These are phyloP conservation scores for Cytospora chrysosperma DNA, from an alignment of 2,329 filamentous ascomycete genomes.

Conservation along the genomic window DNA sequence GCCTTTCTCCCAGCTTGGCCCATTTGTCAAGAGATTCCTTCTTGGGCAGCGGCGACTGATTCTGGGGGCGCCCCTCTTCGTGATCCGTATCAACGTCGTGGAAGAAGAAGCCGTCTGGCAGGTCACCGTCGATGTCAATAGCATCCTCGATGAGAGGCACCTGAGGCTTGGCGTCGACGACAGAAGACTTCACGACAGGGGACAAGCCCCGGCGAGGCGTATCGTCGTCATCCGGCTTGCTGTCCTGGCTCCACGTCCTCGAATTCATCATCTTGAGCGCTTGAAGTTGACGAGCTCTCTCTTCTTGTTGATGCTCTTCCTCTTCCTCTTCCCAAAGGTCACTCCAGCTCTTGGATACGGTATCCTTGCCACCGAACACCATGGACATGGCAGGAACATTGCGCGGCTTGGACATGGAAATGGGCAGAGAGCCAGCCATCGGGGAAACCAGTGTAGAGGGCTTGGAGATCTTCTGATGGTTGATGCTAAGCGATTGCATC, in stretches of 20 bases:
- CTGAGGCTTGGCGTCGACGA: conserved; percentile 39
- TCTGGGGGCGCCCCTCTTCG: conserved; percentile 32
- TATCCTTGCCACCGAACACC: conserved; percentile 75
- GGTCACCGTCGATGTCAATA: conserved; percentile 60
- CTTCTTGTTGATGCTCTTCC: conserved; percentile 70
- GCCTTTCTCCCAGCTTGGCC: conserved; percentile 81
- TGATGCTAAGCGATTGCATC: conserved; percentile 69
- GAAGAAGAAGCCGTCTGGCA: conserved; percentile 71
- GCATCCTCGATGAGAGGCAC: conserved; percentile 38
- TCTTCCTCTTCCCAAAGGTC: conserved; percentile 95
- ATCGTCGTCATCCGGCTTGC: conserved; percentile 50
- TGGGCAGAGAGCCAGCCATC: conserved; percentile 70
- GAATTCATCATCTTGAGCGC: conserved; percentile 67
- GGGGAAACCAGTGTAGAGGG: conserved; percentile 54
- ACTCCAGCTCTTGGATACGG: conserved; percentile 97
- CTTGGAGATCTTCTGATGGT: conserved; percentile 45
- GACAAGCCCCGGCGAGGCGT: conserved; percentile 44
- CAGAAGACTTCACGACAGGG: conserved; percentile 42
- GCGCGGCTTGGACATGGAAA: conserved; percentile 75
- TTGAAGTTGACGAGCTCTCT: conserved; percentile 58
- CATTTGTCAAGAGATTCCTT: conserved; percentile 74
- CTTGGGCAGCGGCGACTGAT: conserved; percentile 68
- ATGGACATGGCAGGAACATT: conserved; percentile 70
- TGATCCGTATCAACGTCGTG: conserved; percentile 57
- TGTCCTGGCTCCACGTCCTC: conserved; percentile 77